Evolutionary conservation across 192 early-diverging fungal species (phyloP).

Genomic region (Mycoemilia scoparia): DNA sequence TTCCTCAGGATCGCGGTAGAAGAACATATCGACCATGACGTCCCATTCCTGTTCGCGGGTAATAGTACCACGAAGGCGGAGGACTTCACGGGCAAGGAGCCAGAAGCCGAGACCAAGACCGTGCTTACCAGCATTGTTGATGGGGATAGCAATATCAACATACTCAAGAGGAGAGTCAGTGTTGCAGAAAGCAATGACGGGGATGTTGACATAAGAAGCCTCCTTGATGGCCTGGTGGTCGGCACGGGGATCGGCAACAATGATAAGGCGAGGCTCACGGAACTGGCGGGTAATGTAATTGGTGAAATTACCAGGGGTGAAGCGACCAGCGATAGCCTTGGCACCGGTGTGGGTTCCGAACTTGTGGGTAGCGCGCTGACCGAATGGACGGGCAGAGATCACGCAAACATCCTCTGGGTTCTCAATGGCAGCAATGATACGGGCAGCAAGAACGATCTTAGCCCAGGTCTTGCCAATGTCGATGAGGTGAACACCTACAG

Average conservation of each 20-base stretch:
- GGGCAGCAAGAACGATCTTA: constrained; percentile 96
- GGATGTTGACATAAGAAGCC: constrained; percentile 99
- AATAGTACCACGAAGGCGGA: constrained; percentile 90
- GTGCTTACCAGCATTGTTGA: constrained; percentile 99
- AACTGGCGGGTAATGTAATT: constrained; percentile 99
- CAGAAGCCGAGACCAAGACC: constrained; percentile 94
- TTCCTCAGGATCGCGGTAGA: constrained; percentile 98
- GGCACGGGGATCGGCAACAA: constrained; percentile 93
- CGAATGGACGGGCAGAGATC: constrained; percentile 91
- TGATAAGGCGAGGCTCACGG: constrained; percentile 96
- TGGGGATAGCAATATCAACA: constrained; percentile 97
- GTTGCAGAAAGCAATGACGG: constrained; percentile 97
- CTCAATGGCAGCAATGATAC: constrained; percentile 96
- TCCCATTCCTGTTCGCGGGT: constrained; percentile 73
- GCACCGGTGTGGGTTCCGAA: constrained; percentile 97
- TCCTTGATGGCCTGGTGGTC: constrained; percentile 98
- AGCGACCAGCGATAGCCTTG: constrained; percentile 97
- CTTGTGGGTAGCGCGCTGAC: constrained; percentile 98
- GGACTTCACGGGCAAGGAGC: constrained; percentile 95
- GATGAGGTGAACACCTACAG: constrained; percentile 74
- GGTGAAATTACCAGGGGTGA: constrained; percentile 99
- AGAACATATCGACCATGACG: constrained; percentile 99
- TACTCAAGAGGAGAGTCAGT: constrained; percentile 87
- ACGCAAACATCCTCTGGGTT: constrained; percentile 96
- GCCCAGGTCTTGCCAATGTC: constrained; percentile 99